Evolutionary conservation across 805 yeast genomes (phyloP).

Genomic region (Lachancea nothofagi): DNA sequence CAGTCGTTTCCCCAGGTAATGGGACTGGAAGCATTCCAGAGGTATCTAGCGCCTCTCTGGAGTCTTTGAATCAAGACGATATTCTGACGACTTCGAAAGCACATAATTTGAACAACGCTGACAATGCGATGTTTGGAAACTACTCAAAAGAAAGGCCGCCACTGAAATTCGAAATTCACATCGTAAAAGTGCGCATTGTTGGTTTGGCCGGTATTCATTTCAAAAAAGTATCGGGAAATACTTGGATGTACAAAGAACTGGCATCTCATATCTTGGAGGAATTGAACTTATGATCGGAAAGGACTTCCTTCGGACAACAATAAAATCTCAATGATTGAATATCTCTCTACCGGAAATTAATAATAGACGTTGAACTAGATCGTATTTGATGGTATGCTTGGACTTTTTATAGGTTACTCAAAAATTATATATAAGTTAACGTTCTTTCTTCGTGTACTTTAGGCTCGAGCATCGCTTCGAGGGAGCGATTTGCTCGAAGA

Average conservation of each 20-base stretch:
- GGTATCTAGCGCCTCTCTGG: conserved; percentile 32
- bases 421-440: no score
- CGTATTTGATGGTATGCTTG: neutral
- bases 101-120: conserved; percentile 56
- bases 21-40: conserved; percentile 24
- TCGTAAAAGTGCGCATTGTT: conserved; percentile 86
- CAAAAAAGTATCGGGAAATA: conserved; percentile 87
- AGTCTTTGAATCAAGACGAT: conserved; percentile 34
- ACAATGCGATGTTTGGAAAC: conserved; percentile 26
- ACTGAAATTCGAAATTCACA: conserved; percentile 81
- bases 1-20: conserved; percentile 28
- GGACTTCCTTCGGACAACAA: neutral
- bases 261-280: conserved; percentile 79
- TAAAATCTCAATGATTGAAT: no score
- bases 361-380: neutral
- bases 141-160: conserved; percentile 45
- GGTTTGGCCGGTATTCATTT: conserved; percentile 92
- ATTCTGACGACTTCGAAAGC: conserved; percentile 47
- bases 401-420: neutral
- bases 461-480: conserved; percentile 16
- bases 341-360: neutral
- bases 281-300: conserved; percentile 46
- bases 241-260: conserved; percentile 89
- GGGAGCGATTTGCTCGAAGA: conserved; percentile 23
- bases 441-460: no score